phyloP scores from a whole-genome alignment of 2,329 filamentous ascomycete species.

The Exophiala viscosa region DNA sequence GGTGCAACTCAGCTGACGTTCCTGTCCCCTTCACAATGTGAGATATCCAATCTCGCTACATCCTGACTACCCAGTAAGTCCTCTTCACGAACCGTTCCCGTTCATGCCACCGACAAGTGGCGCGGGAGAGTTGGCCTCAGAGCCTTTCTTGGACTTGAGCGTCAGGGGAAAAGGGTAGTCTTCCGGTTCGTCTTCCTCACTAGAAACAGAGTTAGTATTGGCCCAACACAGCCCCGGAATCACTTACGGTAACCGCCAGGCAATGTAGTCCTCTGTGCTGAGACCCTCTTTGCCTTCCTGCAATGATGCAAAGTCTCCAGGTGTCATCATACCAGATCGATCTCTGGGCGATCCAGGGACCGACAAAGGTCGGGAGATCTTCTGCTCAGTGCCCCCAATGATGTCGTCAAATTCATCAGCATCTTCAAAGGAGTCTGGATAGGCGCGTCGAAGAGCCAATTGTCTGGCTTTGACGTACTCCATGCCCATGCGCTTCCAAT shows the following conservation, averaged over 20 bases:
- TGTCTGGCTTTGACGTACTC: conserved; percentile 98
- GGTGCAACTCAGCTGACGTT: too few relatives aligned
- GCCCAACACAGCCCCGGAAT: background rate
- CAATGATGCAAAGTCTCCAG: conserved; percentile 92
- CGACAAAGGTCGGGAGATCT: conserved; percentile 90
- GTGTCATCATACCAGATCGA: conserved; percentile 95
- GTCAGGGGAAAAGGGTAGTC: conserved; percentile 70
- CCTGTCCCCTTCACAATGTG: background rate
- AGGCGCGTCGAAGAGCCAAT: conserved; percentile 83
- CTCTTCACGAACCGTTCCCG: conserved; percentile 19
- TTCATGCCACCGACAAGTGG: conserved; percentile 23
- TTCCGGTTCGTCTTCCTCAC: conserved; percentile 89
- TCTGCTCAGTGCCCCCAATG: conserved; percentile 87
- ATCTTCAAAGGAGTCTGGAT: conserved; percentile 75
- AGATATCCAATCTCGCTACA: conserved; percentile 11
- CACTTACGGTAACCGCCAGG: conserved; percentile 96
- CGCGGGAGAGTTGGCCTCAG: conserved; percentile 31
- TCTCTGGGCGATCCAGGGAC: conserved; percentile 91
- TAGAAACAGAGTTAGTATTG: conserved; percentile 37
- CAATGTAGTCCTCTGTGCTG: conserved; percentile 94
- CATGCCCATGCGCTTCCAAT: conserved; percentile 99
- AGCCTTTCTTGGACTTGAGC: conserved; percentile 49
- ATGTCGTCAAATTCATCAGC: conserved; percentile 81
- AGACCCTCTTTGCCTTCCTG: conserved; percentile 92
- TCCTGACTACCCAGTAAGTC: too few relatives aligned